These are phyloP conservation scores for Aegilops umbellulata DNA, from an alignment of 176 grass and related monocot species.

Conservation along the genomic window DNA sequence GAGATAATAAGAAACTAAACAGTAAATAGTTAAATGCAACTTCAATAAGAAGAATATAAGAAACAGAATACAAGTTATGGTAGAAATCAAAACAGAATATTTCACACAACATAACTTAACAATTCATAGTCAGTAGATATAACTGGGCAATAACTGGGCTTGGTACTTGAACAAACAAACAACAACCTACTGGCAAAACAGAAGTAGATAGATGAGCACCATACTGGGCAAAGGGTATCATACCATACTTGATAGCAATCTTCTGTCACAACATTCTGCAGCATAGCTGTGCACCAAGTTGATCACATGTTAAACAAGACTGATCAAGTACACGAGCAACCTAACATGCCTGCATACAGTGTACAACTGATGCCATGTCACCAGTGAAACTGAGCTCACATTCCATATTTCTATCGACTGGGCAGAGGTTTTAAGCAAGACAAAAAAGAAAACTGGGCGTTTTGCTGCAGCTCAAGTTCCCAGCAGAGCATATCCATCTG, in stretches of 20 bases:
- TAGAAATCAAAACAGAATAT: not conserved
- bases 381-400: not conserved
- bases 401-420: not conserved
- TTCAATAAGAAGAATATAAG: no score
- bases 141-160: not conserved
- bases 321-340: not conserved
- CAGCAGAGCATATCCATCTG: not conserved
- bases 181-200: not conserved
- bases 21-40: no score
- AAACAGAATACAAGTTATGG: not conserved
- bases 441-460: not conserved
- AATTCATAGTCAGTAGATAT: not conserved
- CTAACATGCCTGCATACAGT: not conserved
- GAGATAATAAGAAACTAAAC: no score
- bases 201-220: no score
- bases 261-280: not conserved
- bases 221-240: not conserved
- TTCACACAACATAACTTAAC: not conserved
- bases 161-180: not conserved
- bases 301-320: not conserved
- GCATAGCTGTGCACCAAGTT: not conserved
- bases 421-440: not conserved
- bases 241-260: not conserved
- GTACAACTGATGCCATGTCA: not conserved
- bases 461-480: not conserved